Conservation (phyloP, 108 stramenopile species). For the Cyclotella cryptica region DNA sequence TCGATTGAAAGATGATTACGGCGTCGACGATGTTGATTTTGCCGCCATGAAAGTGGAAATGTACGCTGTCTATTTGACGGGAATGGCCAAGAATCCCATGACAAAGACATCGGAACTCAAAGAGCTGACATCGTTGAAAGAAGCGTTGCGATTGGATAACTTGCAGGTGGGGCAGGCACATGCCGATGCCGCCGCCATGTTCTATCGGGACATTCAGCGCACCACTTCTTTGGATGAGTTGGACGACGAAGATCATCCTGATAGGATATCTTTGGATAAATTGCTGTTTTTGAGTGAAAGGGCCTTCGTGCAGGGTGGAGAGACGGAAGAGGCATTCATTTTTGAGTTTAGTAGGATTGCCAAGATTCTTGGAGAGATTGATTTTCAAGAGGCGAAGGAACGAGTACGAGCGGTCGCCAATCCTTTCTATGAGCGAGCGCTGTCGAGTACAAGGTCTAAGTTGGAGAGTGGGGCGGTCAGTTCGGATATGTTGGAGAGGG, state of each 20-base stretch:
- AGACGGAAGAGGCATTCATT: constrained; percentile 82
- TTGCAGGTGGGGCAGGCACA: constrained; percentile 83
- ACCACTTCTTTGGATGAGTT: constrained; percentile 80
- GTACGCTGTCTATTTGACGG: constrained; percentile 71
- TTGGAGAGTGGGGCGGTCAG: constrained; percentile 74
- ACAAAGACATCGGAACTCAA: constrained; percentile 74
- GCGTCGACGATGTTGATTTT: constrained; percentile 70
- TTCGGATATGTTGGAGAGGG: constrained; percentile 74
- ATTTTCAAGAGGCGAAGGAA: constrained; percentile 51
- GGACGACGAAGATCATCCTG: constrained; percentile 81
- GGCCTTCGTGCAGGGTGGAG: constrained; percentile 67
- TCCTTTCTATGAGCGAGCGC: constrained; percentile 86
- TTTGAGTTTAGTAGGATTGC: constrained; percentile 85
- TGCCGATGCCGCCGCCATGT: constrained; percentile 67
- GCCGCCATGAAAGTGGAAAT: constrained; percentile 64
- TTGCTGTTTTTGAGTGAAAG: constrained; percentile 84
- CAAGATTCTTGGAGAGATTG: constrained; percentile 63
- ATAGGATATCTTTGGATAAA: constrained; percentile 79
- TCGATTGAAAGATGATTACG: constrained; percentile 31
- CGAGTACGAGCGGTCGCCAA: constrained; percentile 69
- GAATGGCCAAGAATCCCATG: constrained; percentile 79
- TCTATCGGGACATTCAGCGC: constrained; percentile 66
- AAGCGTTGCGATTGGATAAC: constrained; percentile 66
- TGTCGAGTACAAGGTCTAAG: constrained; percentile 73
- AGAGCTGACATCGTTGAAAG: constrained; percentile 64